Percentiles rank a stretch among this genome's conserved stretches.
Conservation (phyloP, 139 green algal species). For the Monoraphidium neglectum region DNA sequence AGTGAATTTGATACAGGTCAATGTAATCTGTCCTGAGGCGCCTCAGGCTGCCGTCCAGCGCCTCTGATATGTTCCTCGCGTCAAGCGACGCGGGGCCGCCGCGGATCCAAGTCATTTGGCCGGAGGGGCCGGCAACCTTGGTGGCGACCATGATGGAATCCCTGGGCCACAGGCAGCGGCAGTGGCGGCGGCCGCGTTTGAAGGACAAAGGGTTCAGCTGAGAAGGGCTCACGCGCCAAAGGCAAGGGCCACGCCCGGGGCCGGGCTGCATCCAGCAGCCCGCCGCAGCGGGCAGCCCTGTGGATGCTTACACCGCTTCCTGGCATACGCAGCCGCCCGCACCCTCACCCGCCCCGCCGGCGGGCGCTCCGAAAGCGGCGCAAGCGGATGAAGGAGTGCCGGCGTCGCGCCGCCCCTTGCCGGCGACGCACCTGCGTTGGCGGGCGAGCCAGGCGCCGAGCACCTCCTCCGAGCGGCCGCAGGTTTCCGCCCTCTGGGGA, state of each 20-base stretch:
- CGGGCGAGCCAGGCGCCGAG: slow-evolving; percentile 49
- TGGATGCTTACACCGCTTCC: neutral
- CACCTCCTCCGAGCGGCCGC: slow-evolving; percentile 62
- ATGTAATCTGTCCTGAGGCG: slow-evolving; percentile 89
- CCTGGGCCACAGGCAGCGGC: slow-evolving; percentile 30
- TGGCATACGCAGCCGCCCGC: neutral
- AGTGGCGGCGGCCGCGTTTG: neutral
- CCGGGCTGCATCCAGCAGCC: slow-evolving; percentile 50
- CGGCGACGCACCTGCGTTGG: slow-evolving; percentile 1
- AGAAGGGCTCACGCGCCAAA: neutral
- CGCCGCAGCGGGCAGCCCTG: neutral
- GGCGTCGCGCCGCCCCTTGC: neutral
- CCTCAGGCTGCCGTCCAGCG: slow-evolving; percentile 73
- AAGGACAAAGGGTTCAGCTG: neutral
- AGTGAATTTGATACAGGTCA: slow-evolving; percentile 93
- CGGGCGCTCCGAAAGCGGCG: too few species aligned
- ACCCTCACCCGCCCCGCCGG: neutral
- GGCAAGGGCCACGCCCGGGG: slow-evolving; percentile 13
- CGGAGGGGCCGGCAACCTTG: slow-evolving; percentile 83
- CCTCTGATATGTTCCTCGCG: slow-evolving; percentile 60
- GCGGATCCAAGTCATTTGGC: slow-evolving; percentile 84
- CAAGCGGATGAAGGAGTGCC: too few species aligned
- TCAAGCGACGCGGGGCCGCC: slow-evolving; percentile 67
- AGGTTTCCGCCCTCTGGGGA: slow-evolving; percentile 64
- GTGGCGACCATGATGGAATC: slow-evolving; percentile 63